Evolutionary conservation across 805 yeast genomes (phyloP).

Genomic region (Candida adriatica): DNA sequence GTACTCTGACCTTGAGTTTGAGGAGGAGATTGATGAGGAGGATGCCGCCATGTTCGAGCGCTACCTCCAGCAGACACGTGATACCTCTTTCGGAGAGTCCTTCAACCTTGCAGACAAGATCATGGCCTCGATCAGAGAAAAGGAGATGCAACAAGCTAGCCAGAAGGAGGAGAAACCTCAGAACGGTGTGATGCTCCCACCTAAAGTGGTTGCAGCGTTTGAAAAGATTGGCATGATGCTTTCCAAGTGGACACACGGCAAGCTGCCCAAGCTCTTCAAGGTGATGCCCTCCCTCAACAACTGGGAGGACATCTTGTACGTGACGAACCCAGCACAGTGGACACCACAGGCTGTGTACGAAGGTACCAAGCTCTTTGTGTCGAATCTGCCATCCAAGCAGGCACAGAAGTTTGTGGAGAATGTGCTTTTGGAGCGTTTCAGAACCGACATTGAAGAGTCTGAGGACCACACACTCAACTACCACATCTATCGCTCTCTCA

Average conservation of each 20-base stretch:
- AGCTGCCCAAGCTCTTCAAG: constrained; percentile 92
- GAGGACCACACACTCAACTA: constrained; percentile 80
- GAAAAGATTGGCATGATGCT: constrained; percentile 84
- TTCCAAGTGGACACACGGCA: constrained; percentile 89
- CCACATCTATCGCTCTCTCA: constrained; percentile 86
- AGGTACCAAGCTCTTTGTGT: constrained; percentile 90
- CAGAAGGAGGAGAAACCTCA: constrained; percentile 34
- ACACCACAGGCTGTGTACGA: constrained; percentile 92
- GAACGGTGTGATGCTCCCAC: constrained; percentile 85
- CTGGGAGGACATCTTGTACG: constrained; percentile 93
- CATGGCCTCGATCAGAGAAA: constrained; percentile 80
- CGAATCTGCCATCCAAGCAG: constrained; percentile 80
- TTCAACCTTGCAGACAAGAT: constrained; percentile 87
- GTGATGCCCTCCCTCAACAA: constrained; percentile 87
- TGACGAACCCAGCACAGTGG: constrained; percentile 91
- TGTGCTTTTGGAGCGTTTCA: constrained; percentile 65
- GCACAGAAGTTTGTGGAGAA: constrained; percentile 75
- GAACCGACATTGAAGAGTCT: constrained; percentile 62
- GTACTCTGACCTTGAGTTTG: constrained; percentile 53
- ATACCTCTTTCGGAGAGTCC: constrained; percentile 30
- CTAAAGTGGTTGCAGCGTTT: constrained; percentile 93
- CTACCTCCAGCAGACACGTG: constrained; percentile 45
- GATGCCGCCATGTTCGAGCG: constrained; percentile 82
- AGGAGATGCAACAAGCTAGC: constrained; percentile 28
- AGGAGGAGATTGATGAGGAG: constrained; percentile 63